Percentiles rank a stretch among this genome's conserved stretches.
These are phyloP conservation scores for Cucumis cinereus DNA, from an alignment of 306 rosid genomes.

Conservation along the genomic window DNA sequence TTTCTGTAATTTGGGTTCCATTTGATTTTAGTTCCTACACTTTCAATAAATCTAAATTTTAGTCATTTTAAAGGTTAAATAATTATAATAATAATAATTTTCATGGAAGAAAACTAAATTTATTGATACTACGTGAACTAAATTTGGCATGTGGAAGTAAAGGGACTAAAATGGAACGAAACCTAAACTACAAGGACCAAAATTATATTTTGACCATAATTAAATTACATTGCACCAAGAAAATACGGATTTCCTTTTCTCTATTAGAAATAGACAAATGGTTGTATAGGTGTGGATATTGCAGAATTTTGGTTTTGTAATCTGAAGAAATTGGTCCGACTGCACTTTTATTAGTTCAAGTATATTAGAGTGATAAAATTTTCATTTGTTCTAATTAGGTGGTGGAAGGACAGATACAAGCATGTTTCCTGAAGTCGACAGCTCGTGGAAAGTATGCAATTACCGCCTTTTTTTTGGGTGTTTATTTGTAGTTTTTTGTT, in stretches of 20 bases:
- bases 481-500: slow-evolving; percentile 1
- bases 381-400: slow-evolving; percentile 38
- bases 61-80: no score
- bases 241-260: background rate
- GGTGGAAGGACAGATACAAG: slow-evolving; percentile 36
- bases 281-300: background rate
- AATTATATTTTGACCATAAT: no score
- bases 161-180: no score
- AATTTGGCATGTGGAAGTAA: no score
- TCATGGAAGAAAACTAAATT: no score
- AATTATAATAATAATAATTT: no score
- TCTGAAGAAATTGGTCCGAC: background rate
- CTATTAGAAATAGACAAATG: background rate
- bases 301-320: background rate
- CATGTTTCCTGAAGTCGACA: slow-evolving; percentile 91
- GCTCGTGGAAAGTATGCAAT: slow-evolving; percentile 73
- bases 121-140: no score
- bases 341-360: background rate
- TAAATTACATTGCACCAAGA: background rate
- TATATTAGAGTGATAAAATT: background rate
- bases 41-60: no score
- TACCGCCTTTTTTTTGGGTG: background rate
- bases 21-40: no score
- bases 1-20: no score
- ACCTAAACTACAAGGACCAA: no score